A percentile compares a stretch with the other conserved stretches of the same genome.
phyloP scores from a whole-genome alignment of 176 grass and related monocot genomes.

The Triticum urartu region DNA sequence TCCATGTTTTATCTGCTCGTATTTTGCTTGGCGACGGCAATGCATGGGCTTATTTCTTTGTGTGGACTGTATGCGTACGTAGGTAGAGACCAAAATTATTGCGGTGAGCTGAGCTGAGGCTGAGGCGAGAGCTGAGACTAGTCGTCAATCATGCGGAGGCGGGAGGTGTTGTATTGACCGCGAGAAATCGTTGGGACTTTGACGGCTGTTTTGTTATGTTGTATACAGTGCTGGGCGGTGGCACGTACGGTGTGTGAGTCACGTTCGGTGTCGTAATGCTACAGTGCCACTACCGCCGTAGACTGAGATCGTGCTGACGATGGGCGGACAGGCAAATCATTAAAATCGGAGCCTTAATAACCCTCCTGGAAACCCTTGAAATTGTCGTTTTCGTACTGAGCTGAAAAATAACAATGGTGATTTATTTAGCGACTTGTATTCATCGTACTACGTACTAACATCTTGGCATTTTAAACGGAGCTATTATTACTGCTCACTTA shows the following conservation, averaged over 20 bases:
- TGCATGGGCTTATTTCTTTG: not conserved
- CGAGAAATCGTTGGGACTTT: conserved; percentile 18
- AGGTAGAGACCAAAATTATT: not conserved
- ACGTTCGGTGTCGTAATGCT: not conserved
- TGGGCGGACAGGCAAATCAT: not conserved
- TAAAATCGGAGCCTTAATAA: not conserved
- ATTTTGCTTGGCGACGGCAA: not conserved
- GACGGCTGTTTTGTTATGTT: conserved; percentile 31
- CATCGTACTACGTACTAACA: no score
- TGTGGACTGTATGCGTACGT: not conserved
- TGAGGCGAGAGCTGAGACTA: not conserved
- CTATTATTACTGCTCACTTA: not conserved
- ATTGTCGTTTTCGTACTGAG: no score
- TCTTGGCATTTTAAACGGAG: not conserved
- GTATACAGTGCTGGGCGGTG: not conserved
- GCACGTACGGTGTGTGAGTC: not conserved
- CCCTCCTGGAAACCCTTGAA: no score
- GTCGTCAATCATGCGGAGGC: not conserved
- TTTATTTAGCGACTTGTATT: no score
- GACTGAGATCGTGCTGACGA: not conserved
- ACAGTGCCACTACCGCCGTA: not conserved
- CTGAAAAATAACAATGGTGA: not conserved
- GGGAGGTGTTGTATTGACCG: not conserved
- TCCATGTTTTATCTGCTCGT: conserved; percentile 12
- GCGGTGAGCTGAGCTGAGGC: not conserved